Conservation (phyloP, 106 monocot genomes). For the Apostasia ramifera region DNA sequence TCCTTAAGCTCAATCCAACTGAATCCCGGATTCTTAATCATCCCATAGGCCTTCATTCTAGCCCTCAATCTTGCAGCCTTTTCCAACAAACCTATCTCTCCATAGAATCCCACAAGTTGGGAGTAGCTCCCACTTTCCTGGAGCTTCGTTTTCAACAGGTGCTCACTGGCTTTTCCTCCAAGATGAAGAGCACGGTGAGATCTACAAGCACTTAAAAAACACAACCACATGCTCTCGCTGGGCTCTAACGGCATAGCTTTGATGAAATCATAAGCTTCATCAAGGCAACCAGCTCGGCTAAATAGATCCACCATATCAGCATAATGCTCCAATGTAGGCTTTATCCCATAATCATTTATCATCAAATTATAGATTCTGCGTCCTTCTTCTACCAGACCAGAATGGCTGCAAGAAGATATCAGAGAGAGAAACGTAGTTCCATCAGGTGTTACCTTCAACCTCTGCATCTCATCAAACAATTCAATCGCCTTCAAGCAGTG, state of each 20-base stretch:
- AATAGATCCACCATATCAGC: conserved; percentile 35
- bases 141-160: conserved; percentile 13
- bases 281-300: conserved; percentile 29
- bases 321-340: conserved; percentile 43
- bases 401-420: conserved; percentile 48
- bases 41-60: conserved; percentile 29
- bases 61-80: conserved; percentile 26
- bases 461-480: conserved; percentile 41
- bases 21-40: conserved; percentile 50
- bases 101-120: conserved; percentile 39
- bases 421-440: conserved; percentile 42
- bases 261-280: conserved; percentile 40
- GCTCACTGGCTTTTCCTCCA: conserved; percentile 29
- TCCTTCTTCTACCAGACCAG: conserved; percentile 35
- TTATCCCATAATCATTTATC: conserved; percentile 17
- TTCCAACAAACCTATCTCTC: conserved; percentile 30
- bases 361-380: conserved; percentile 21
- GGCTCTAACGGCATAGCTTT: background rate
- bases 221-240: conserved; percentile 20
- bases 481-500: conserved; percentile 22
- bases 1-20: conserved; percentile 49
- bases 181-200: conserved; percentile 10
- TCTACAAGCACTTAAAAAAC: conserved; percentile 37
- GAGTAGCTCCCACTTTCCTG: conserved; percentile 25
- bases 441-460: conserved; percentile 14